Evolutionary conservation across 805 yeast species (phyloP), one percentile per base, ranked within the genome.

Genomic region (Candida patagonica): DNA sequence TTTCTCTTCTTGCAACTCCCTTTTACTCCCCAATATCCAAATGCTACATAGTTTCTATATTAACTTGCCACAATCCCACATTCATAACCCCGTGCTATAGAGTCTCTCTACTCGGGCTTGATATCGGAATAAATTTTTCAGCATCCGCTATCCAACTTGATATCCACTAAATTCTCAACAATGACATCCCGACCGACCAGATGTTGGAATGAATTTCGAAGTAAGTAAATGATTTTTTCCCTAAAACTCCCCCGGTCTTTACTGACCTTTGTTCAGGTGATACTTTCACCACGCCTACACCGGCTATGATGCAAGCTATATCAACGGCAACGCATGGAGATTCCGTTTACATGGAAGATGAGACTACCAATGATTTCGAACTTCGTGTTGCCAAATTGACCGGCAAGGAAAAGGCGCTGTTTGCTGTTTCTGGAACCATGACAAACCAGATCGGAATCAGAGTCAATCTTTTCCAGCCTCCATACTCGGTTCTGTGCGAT

Each of bases 231-330:
- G 20, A n/a, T 26, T 6, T 6, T 26, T 5, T n/a, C 13, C 26
- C 13, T n/a, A 15, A n/a, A n/a, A 15, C 4, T 15, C 15, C 8
- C 10, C 10, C 8, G 26, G 29, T 15, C 29, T n/a, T n/a, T n/a
- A n/a, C n/a, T n/a, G 15, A 26, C 29, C 29, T 12, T 26, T n/a
- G 6, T 29, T 4, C 49, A 40, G 51, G 89, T 52, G 97, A 88
- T 59, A 88, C 96, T 1, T 85, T 86, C 70, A 87, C 96, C 3
- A 81, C 83, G 9, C 96, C 96, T 17, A 76, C 95, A 0, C 64
- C 66, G 25, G 66, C 73, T 30, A 85, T 87, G 89, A 56, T 81
- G 15, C 68, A 71, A 42, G 76, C 86, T 34, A 76, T 74, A 34
- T 37, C 66, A 21, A 49, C 56, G 5, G 73, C 83, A 22, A 63